phyloP scores from a whole-genome alignment of 805 yeast genomes.

The Candida arabinofermentans region DNA sequence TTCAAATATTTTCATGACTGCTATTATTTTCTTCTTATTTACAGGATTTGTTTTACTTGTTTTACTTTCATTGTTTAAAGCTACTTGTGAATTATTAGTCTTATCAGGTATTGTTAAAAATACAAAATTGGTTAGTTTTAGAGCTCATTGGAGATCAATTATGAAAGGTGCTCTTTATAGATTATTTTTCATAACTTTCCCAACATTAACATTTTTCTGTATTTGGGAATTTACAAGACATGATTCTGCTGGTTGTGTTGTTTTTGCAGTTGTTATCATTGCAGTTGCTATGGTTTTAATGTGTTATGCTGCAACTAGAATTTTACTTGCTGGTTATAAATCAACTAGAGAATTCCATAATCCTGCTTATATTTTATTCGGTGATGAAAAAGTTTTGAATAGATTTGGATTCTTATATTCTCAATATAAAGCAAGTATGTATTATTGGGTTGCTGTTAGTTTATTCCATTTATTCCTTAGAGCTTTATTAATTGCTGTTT shows the following conservation, averaged over 20 bases:
- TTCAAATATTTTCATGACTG: constrained; percentile 81
- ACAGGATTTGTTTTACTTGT: constrained; percentile 60
- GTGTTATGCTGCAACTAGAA: constrained; percentile 68
- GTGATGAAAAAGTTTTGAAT: constrained; percentile 76
- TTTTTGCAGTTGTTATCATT: constrained; percentile 72
- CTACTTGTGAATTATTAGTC: constrained; percentile 57
- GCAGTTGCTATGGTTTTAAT: constrained; percentile 55
- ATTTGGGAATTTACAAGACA: constrained; percentile 85
- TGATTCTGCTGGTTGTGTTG: constrained; percentile 80
- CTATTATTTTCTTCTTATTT: constrained; percentile 77
- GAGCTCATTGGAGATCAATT: constrained; percentile 78
- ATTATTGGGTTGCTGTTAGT: constrained; percentile 72
- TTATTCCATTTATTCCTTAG: constrained; percentile 66
- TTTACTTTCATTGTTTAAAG: constrained; percentile 61
- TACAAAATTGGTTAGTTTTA: constrained; percentile 67
- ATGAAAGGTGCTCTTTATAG: constrained; percentile 88
- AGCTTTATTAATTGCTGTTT: constrained; percentile 80
- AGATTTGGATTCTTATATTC: constrained; percentile 90
- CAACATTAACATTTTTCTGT: constrained; percentile 76
- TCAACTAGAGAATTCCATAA: constrained; percentile 74
- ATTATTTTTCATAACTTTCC: constrained; percentile 77
- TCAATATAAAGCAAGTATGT: constrained; percentile 83
- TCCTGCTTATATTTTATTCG: constrained; percentile 88
- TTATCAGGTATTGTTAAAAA: constrained; percentile 55
- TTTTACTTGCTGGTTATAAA: constrained; percentile 67